A percentile compares a stretch with the other conserved stretches of the same genome.
phyloP scores from a whole-genome alignment of 2,329 filamentous ascomycete genomes.

The Neonectria magnoliae region DNA sequence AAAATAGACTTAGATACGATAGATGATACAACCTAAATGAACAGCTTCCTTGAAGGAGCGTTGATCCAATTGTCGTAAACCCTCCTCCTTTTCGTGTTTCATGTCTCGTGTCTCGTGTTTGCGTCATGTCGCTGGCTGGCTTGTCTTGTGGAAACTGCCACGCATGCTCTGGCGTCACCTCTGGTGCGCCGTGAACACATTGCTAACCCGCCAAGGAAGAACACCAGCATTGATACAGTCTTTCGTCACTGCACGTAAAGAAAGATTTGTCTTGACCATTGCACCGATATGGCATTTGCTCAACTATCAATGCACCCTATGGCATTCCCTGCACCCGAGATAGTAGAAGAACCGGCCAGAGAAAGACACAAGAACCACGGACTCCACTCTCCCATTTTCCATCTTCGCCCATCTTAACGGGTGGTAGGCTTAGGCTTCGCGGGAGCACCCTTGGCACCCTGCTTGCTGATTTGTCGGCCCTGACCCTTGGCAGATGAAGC shows the following conservation, averaged over 20 bases:
- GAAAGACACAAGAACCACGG: slow-evolving; percentile 56
- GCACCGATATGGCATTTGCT: slow-evolving; percentile 50
- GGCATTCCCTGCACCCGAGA: slow-evolving; percentile 55
- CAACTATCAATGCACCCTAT: slow-evolving; percentile 56
- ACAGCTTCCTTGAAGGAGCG: slow-evolving; percentile 20
- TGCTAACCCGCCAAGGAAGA: slow-evolving; percentile 24
- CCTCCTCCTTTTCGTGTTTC: neutral
- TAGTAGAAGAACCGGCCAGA: slow-evolving; percentile 55
- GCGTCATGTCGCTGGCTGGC: slow-evolving; percentile 4
- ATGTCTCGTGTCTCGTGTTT: neutral
- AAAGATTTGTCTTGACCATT: slow-evolving; percentile 44
- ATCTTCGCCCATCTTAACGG: slow-evolving; percentile 65
- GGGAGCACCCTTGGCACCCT: slow-evolving; percentile 91
- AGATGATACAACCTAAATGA: slow-evolving; percentile 33
- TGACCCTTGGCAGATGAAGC: slow-evolving; percentile 79
- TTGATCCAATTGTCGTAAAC: slow-evolving; percentile 3
- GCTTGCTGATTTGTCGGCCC: slow-evolving; percentile 91
- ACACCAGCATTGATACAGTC: neutral
- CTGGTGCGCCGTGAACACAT: slow-evolving; percentile 24
- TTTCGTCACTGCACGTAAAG: slow-evolving; percentile 33
- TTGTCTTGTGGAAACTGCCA: slow-evolving; percentile 1
- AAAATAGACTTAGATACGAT: slow-evolving; percentile 30
- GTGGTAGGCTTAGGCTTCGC: slow-evolving; percentile 86
- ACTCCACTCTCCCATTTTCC: slow-evolving; percentile 48
- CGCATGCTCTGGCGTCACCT: neutral